phyloP scores from a whole-genome alignment of 345 rosid species.

The Anacardium occidentale region DNA sequence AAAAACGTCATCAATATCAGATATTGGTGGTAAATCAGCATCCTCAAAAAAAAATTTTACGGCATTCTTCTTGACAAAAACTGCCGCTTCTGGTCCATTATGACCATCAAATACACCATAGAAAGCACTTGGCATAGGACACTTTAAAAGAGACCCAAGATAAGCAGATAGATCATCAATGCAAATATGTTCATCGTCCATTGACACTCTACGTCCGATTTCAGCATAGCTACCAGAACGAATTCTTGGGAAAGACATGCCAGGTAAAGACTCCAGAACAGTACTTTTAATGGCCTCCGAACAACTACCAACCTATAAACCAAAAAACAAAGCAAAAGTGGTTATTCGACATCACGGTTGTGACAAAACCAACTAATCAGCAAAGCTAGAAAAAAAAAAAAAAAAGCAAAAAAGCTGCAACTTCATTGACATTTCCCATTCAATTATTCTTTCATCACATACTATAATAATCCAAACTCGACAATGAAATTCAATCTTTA shows the following conservation, averaged over 20 bases:
- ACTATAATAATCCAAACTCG: not conserved
- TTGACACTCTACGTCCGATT: slow-evolving; percentile 59
- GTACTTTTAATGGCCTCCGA: slow-evolving; percentile 32
- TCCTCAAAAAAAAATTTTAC: slow-evolving; percentile 69
- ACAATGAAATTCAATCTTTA: no score
- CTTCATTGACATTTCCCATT: not conserved
- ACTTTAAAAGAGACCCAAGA: slow-evolving; percentile 49
- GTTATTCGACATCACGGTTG: slow-evolving; percentile 10
- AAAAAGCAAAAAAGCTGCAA: not conserved
- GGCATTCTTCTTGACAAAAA: slow-evolving; percentile 69
- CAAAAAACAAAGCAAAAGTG: not conserved
- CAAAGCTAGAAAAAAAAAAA: not conserved
- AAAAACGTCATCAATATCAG: slow-evolving; percentile 44
- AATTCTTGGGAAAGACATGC: slow-evolving; percentile 50
- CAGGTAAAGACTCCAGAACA: slow-evolving; percentile 33
- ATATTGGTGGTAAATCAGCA: slow-evolving; percentile 49
- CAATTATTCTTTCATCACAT: not conserved
- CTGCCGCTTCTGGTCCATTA: slow-evolving; percentile 86
- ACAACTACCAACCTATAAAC: slow-evolving; percentile 38
- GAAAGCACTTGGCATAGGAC: slow-evolving; percentile 67
- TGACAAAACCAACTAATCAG: not conserved
- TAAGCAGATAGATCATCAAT: slow-evolving; percentile 73
- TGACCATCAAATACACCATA: slow-evolving; percentile 96
- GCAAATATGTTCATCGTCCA: slow-evolving; percentile 85
- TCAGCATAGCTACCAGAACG: slow-evolving; percentile 79